Percentiles rank a stretch among this genome's conserved stretches.
Conservation (phyloP, 75 land plant genomes). For the Sequoiadendron giganteum region DNA sequence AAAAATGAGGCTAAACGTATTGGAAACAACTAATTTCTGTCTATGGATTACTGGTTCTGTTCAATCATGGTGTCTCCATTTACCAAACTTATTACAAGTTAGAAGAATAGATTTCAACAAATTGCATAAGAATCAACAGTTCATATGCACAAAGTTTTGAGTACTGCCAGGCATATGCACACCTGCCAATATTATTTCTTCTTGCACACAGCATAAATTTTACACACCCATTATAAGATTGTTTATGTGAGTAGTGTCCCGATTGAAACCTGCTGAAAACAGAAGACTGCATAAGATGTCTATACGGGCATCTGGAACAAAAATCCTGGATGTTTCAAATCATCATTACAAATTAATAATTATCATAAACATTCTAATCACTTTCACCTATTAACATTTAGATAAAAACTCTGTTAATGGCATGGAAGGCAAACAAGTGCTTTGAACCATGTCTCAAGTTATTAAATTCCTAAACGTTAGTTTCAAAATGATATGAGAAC, state of each 20-base stretch:
- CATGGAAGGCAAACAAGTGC: background rate
- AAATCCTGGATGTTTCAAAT: background rate
- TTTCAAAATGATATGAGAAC: background rate
- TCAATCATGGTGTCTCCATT: background rate
- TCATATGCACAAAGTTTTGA: background rate
- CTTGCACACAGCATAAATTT: background rate
- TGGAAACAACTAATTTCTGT: background rate
- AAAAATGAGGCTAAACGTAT: background rate
- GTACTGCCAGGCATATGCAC: background rate
- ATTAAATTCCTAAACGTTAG: background rate
- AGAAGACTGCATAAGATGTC: background rate
- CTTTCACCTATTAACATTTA: background rate
- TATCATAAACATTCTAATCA: background rate
- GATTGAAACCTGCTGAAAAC: background rate
- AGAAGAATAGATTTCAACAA: background rate
- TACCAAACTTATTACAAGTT: background rate
- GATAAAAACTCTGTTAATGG: background rate
- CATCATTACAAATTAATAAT: too few species aligned
- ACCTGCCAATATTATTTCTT: background rate
- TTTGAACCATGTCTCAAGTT: background rate
- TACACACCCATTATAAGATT: background rate
- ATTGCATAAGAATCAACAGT: background rate
- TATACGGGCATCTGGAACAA: background rate
- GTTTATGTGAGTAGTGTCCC: background rate
- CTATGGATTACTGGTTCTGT: background rate